A percentile compares a stretch with the other conserved stretches of the same genome.
Conservation (phyloP, 148 eudicot species). For the Chenopodium suecicum region DNA sequence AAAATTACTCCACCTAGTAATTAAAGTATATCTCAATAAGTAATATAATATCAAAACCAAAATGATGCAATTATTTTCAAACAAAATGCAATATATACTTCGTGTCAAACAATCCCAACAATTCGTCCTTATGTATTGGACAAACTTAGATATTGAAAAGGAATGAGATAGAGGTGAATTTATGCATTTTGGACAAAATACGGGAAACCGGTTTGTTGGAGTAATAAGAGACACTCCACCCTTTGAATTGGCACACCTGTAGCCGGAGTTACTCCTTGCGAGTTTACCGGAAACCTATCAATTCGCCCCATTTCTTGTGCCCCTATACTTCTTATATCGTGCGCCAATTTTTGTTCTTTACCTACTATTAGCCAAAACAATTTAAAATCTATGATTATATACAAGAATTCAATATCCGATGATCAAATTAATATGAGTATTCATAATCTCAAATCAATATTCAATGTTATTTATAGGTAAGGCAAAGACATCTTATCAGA, state of each 20-base stretch:
- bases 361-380: neutral
- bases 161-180: neutral
- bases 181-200: neutral
- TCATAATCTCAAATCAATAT: neutral
- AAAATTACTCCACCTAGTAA: too few relatives aligned
- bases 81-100: too few relatives aligned
- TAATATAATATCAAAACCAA: too few relatives aligned
- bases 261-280: neutral
- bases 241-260: conserved; percentile 25
- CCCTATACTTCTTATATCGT: neutral
- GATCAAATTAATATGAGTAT: too few relatives aligned
- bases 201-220: conserved; percentile 25
- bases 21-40: too few relatives aligned
- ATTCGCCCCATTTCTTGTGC: neutral
- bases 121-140: neutral
- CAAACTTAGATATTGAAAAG: neutral
- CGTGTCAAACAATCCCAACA: neutral
- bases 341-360: neutral
- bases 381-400: neutral
- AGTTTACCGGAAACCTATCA: neutral
- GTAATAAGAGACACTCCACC: conserved; percentile 29
- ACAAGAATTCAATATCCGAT: neutral
- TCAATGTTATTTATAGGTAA: too few relatives aligned
- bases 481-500: too few relatives aligned
- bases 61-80: too few relatives aligned